These are phyloP conservation scores for Aspergillus bertholletiae DNA, from an alignment of 495 filamentous ascomycete species.

Conservation along the genomic window DNA sequence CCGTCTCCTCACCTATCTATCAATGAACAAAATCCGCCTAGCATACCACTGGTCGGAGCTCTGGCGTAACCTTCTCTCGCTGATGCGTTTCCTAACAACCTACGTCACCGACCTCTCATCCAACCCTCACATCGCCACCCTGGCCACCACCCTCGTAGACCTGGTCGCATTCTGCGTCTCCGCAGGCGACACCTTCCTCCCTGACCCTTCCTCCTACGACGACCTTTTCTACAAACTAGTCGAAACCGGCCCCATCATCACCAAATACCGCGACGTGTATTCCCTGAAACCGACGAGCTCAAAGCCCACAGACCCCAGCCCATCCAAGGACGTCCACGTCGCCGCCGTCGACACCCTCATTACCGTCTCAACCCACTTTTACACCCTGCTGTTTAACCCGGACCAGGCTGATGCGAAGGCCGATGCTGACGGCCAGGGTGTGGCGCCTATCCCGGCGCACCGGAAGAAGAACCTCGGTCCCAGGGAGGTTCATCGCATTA, in stretches of 20 bases:
- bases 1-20: slow-evolving; percentile 78
- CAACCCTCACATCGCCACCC: slow-evolving; percentile 55
- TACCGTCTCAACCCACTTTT: slow-evolving; percentile 81
- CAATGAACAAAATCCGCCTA: slow-evolving; percentile 70
- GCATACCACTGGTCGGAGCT: slow-evolving; percentile 94
- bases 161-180: slow-evolving; percentile 86
- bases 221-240: slow-evolving; percentile 98
- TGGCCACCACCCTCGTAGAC: slow-evolving; percentile 60
- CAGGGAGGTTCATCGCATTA: slow-evolving; percentile 80
- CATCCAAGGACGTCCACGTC: slow-evolving; percentile 24
- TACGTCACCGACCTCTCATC: slow-evolving; percentile 72
- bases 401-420: slow-evolving; percentile 36
- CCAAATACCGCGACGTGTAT: slow-evolving; percentile 80
- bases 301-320: slow-evolving; percentile 12
- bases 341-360: slow-evolving; percentile 78
- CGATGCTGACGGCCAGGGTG: slow-evolving; percentile 18
- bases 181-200: slow-evolving; percentile 87
- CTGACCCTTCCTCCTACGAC: slow-evolving; percentile 82
- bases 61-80: slow-evolving; percentile 83
- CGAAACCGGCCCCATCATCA: slow-evolving; percentile 79
- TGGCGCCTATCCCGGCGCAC: slow-evolving; percentile 30
- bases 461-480: slow-evolving; percentile 67
- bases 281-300: slow-evolving; percentile 15
- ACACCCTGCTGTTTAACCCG: slow-evolving; percentile 69
- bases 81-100: slow-evolving; percentile 86